These are phyloP conservation scores for Ceratocystis cubensis DNA, from an alignment of 2,329 filamentous ascomycete genomes.

Conservation along the genomic window DNA sequence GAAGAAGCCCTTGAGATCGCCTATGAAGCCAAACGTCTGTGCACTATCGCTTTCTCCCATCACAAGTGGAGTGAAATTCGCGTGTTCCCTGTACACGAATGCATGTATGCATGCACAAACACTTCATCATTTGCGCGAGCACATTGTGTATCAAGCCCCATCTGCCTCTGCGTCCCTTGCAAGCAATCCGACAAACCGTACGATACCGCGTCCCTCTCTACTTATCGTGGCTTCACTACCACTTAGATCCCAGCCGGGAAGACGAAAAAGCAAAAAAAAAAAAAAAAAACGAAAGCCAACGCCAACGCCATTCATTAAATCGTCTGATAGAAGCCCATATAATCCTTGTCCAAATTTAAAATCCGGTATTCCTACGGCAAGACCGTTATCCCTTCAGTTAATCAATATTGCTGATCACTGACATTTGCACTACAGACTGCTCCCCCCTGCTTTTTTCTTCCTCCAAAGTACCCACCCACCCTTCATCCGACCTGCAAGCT, in stretches of 20 bases:
- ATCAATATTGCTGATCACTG: conserved; percentile 8
- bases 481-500: neutral
- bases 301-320: neutral
- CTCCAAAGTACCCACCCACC: neutral
- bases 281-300: neutral
- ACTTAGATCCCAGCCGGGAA: too few species aligned
- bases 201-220: too few species aligned
- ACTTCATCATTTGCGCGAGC: too few species aligned
- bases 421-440: neutral
- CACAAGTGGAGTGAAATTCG: too few species aligned
- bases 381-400: conserved; percentile 8
- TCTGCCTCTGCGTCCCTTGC: neutral
- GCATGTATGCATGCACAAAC: neutral
- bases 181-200: too few species aligned
- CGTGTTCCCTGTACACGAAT: neutral
- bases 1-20: neutral
- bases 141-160: neutral
- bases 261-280: neutral
- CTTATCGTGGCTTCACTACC: too few species aligned
- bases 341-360: neutral
- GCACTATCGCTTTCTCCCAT: neutral
- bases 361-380: neutral
- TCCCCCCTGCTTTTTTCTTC: neutral
- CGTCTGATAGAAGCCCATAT: neutral
- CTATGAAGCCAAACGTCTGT: neutral